Conservation (phyloP, 306 rosid genomes). For the Dalbergia cochinchinensis region DNA sequence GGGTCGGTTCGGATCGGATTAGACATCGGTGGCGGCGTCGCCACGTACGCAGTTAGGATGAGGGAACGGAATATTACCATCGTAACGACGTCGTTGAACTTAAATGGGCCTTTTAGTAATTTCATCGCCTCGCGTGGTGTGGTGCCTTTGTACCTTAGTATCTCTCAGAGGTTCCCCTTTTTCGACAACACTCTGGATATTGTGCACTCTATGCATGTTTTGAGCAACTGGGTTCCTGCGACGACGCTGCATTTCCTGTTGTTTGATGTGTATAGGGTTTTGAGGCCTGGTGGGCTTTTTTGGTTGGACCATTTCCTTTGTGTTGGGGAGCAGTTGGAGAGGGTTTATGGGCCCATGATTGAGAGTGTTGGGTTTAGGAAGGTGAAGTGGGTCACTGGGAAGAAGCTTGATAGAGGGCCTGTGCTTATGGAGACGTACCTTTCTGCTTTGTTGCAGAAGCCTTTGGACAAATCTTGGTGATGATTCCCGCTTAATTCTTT, state of each 20-base stretch:
- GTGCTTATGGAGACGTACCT: slow-evolving; percentile 55
- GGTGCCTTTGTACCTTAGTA: slow-evolving; percentile 53
- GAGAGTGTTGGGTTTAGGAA: slow-evolving; percentile 55
- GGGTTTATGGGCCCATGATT: slow-evolving; percentile 55
- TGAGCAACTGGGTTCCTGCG: slow-evolving; percentile 56
- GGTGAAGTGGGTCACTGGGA: slow-evolving; percentile 58
- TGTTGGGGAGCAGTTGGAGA: slow-evolving; percentile 47
- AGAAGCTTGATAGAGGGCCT: slow-evolving; percentile 55
- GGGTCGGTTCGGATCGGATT: slow-evolving; percentile 53
- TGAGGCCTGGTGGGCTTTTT: slow-evolving; percentile 63
- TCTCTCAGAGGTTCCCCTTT: slow-evolving; percentile 57
- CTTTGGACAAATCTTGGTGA: slow-evolving; percentile 51
- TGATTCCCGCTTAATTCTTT: neutral
- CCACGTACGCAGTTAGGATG: slow-evolving; percentile 60
- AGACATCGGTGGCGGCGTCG: slow-evolving; percentile 62
- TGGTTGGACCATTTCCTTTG: slow-evolving; percentile 68
- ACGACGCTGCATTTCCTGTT: slow-evolving; percentile 47
- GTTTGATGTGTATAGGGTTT: slow-evolving; percentile 53
- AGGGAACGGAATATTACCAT: slow-evolving; percentile 47
- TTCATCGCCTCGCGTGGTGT: slow-evolving; percentile 62
- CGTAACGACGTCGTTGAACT: slow-evolving; percentile 53
- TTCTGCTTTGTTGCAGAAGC: slow-evolving; percentile 62
- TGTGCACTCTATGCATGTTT: slow-evolving; percentile 63
- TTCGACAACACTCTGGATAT: slow-evolving; percentile 63
- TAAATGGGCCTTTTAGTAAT: slow-evolving; percentile 60